Evolutionary conservation across 2,329 filamentous ascomycete species (phyloP).

Genomic region (Neonectria magnoliae): DNA sequence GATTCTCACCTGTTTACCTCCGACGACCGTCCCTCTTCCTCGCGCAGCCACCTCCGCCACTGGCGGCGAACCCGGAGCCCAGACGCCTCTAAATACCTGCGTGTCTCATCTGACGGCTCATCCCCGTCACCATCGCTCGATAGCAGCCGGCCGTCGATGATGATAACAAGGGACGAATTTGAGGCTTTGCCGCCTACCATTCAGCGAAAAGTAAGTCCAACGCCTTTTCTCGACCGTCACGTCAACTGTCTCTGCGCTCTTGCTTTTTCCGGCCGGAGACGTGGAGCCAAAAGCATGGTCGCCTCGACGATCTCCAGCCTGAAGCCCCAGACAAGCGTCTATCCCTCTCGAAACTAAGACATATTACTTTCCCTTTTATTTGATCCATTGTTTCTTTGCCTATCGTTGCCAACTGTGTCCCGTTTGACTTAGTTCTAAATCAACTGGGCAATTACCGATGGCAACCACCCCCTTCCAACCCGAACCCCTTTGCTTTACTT

Average conservation of each 20-base stretch:
- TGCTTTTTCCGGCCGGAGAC: neutral
- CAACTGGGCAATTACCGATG: conserved; percentile 5
- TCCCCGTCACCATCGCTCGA: conserved; percentile 28
- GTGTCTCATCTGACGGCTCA: conserved; percentile 38
- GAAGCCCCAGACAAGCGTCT: neutral
- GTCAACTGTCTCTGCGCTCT: neutral
- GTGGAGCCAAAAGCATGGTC: neutral
- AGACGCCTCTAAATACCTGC: conserved; percentile 35
- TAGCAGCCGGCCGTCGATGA: conserved; percentile 37
- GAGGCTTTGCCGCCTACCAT: conserved; percentile 64
- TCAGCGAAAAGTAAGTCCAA: conserved; percentile 64
- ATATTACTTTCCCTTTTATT: neutral
- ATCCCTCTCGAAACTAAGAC: conserved; percentile 2
- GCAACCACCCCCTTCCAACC: neutral
- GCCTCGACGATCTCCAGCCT: neutral
- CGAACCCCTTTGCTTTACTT: conserved; percentile 9
- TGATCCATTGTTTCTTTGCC: neutral
- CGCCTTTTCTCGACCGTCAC: neutral
- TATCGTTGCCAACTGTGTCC: conserved; percentile 8
- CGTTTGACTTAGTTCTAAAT: neutral
- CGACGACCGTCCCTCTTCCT: conserved; percentile 41
- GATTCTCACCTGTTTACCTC: conserved; percentile 26
- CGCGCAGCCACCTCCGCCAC: conserved; percentile 39
- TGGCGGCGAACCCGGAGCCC: conserved; percentile 35
- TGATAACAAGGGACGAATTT: conserved; percentile 54